Percentiles rank a stretch among this genome's conserved stretches.
Conservation (phyloP, 305 asterid genomes). For the Fraxinus greggii region DNA sequence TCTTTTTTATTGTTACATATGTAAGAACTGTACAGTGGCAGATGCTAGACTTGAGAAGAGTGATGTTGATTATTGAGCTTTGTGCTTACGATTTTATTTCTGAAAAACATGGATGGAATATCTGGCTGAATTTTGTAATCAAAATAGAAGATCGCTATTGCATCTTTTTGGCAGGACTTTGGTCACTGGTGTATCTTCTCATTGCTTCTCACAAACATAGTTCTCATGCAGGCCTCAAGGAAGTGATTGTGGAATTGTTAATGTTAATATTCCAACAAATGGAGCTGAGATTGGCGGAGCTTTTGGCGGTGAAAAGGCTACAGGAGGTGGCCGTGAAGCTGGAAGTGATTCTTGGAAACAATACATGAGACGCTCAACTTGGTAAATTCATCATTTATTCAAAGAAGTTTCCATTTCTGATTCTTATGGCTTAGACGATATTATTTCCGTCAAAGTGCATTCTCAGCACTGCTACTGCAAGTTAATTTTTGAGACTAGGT, state of each 20-base stretch:
- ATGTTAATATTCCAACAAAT: conserved; percentile 92
- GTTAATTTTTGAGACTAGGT: not conserved
- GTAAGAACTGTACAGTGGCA: not conserved
- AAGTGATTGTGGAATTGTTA: conserved; percentile 97
- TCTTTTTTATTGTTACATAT: not conserved
- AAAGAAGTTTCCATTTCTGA: not conserved
- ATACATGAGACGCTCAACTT: conserved; percentile 97
- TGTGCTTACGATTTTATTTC: not conserved
- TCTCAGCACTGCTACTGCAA: not conserved
- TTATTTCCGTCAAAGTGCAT: not conserved
- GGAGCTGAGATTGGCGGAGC: conserved; percentile 99
- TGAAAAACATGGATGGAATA: not conserved
- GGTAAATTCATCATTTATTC: conserved; percentile 43
- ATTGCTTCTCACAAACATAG: conserved; percentile 13
- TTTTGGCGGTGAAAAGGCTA: conserved; percentile 97
- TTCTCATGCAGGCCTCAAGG: conserved; percentile 65
- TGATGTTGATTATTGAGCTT: not conserved
- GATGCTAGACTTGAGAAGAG: not conserved
- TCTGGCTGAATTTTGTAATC: not conserved
- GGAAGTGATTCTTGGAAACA: conserved; percentile 99
- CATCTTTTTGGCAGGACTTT: not conserved
- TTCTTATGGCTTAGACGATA: not conserved
- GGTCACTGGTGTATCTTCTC: not conserved
- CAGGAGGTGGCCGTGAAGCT: conserved; percentile 98
- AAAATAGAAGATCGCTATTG: not conserved